Evolutionary conservation across 129 eudicot species (phyloP).

Genomic region (Erigeron canadensis): DNA sequence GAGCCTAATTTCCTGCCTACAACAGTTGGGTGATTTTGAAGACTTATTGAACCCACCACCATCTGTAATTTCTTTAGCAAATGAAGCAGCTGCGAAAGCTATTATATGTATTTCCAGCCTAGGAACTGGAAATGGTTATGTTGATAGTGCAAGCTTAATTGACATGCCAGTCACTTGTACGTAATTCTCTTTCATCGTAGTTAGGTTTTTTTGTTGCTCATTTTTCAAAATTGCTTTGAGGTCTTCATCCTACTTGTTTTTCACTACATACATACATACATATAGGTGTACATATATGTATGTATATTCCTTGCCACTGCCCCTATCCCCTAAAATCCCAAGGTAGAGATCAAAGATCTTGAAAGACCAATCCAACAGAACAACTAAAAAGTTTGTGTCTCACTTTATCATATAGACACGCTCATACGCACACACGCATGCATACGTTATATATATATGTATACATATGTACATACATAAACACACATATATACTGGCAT

Average conservation of each 20-base stretch:
- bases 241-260: slow-evolving; percentile 3
- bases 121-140: slow-evolving; percentile 70
- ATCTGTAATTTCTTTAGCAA: slow-evolving; percentile 62
- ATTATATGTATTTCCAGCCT: slow-evolving; percentile 82
- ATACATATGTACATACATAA: too few species aligned
- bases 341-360: too few species aligned
- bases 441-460: too few species aligned
- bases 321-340: too few species aligned
- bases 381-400: too few species aligned
- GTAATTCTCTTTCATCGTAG: slow-evolving; percentile 32
- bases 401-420: too few species aligned
- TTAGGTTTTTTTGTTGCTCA: not conserved
- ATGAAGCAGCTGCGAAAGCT: slow-evolving; percentile 97
- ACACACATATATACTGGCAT: too few species aligned
- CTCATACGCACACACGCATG: too few species aligned
- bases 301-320: too few species aligned
- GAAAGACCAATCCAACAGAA: too few species aligned
- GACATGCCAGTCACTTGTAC: slow-evolving; percentile 83
- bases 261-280: too few species aligned
- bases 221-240: not conserved
- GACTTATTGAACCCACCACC: slow-evolving; percentile 78
- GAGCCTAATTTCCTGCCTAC: slow-evolving; percentile 76
- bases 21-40: slow-evolving; percentile 77
- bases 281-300: too few species aligned
- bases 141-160: slow-evolving; percentile 69